Conservation (phyloP, 768 basidiomycete genomes). For the Cyathus striatus region DNA sequence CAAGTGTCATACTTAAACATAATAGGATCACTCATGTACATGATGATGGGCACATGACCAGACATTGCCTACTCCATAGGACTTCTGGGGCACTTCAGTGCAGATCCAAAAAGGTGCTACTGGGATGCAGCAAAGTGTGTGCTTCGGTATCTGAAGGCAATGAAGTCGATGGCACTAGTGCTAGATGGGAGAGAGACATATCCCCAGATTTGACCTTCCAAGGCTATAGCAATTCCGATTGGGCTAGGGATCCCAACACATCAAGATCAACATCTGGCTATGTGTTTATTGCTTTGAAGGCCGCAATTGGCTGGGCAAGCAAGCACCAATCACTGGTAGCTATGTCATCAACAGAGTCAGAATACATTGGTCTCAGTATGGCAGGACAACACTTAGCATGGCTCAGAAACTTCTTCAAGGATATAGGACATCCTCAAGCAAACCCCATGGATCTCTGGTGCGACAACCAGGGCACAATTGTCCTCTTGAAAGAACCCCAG, state of each 20-base stretch:
- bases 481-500: not conserved
- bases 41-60: not conserved
- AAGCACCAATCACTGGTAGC: not conserved
- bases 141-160: not conserved
- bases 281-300: not conserved
- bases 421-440: not conserved
- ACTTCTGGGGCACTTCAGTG: not conserved
- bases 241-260: too few relatives aligned
- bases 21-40: not conserved
- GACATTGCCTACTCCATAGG: not conserved
- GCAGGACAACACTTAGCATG: not conserved
- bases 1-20: too few relatives aligned
- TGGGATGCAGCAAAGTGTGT: not conserved
- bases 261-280: not conserved
- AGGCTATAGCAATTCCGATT: not conserved
- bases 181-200: not conserved
- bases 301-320: not conserved
- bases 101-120: not conserved
- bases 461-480: not conserved
- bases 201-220: not conserved
- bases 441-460: not conserved
- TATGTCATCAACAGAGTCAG: constrained; percentile 3
- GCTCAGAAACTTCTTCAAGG: not conserved
- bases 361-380: not conserved
- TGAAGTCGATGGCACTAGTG: not conserved